Percentiles rank a stretch among this genome's conserved stretches.
Conservation (phyloP, 345 rosid species). For the Odontarrhena argentea region DNA sequence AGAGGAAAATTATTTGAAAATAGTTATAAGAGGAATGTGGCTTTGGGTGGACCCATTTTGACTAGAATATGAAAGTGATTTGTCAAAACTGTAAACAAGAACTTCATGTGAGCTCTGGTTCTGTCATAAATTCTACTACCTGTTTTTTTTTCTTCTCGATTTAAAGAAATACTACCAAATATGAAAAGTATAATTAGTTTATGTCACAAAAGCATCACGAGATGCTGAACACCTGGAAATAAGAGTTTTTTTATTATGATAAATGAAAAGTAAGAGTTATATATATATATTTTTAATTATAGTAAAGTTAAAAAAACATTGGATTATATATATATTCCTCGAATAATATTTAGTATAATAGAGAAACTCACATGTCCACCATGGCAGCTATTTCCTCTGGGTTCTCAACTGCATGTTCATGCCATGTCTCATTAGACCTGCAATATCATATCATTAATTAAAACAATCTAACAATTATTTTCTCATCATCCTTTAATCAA, state of each 20-base stretch:
- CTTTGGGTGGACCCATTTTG: conserved; percentile 28
- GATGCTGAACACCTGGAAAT: conserved; percentile 1
- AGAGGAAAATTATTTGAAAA: too few relatives aligned
- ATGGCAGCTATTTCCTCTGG: conserved; percentile 73
- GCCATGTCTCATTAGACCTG: conserved; percentile 59
- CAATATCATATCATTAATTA: conserved; percentile 10
- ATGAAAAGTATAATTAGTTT: conserved; percentile 1
- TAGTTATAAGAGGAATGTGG: conserved; percentile 30
- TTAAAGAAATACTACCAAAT: not conserved
- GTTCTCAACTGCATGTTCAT: conserved; percentile 62
- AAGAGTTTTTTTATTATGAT: not conserved
- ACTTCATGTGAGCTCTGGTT: conserved; percentile 37
- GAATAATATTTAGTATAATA: conserved; percentile 17
- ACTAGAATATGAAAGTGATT: conserved; percentile 25
- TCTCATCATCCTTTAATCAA: not conserved
- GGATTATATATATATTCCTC: not conserved
- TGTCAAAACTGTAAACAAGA: conserved; percentile 30
- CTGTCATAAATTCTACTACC: conserved; percentile 33
- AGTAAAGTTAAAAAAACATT: conserved; percentile 7
- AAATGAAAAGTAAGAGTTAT: not conserved
- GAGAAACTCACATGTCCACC: conserved; percentile 77
- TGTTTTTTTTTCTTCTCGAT: not conserved
- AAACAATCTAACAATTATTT: conserved; percentile 5
- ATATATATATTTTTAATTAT: not conserved
- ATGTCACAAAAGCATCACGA: conserved; percentile 23